A percentile compares a stretch with the other conserved stretches of the same genome.
Evolutionary conservation across 352 stramenopile genomes (phyloP).

Genomic region (Halophytophthora batemanensis): DNA sequence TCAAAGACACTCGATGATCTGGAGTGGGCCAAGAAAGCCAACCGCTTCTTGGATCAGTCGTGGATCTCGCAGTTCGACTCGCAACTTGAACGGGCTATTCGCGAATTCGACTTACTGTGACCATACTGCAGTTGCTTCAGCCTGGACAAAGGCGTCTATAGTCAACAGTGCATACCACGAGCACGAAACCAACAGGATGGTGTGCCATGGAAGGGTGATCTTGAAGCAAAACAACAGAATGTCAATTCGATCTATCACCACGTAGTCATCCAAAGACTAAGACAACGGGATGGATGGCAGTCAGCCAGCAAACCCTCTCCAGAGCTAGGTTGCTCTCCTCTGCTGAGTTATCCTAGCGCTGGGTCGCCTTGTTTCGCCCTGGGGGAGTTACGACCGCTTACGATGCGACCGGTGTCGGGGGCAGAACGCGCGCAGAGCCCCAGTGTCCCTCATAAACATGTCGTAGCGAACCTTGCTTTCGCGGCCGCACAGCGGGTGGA

Average conservation of each 20-base stretch:
- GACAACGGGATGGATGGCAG: background rate
- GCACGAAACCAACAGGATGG: no score
- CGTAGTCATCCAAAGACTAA: conserved; percentile 2
- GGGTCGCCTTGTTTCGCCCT: conserved; percentile 7
- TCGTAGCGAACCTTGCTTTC: conserved; percentile 78
- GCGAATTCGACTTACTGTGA: conserved; percentile 71
- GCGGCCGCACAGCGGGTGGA: conserved; percentile 82
- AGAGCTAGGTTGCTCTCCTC: background rate
- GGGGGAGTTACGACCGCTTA: conserved; percentile 36
- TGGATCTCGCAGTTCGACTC: conserved; percentile 82
- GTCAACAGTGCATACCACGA: no score
- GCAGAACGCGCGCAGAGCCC: conserved; percentile 80
- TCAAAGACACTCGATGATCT: conserved; percentile 55
- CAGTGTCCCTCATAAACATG: conserved; percentile 90
- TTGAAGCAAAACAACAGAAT: background rate
- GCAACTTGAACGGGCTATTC: conserved; percentile 67
- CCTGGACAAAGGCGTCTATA: no score
- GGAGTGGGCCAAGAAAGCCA: conserved; percentile 63
- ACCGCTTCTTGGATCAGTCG: conserved; percentile 74
- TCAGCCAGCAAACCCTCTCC: background rate
- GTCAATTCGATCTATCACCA: no score
- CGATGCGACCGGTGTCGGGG: conserved; percentile 66
- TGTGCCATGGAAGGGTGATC: no score
- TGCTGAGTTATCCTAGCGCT: background rate
- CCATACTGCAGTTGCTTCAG: conserved; percentile 1